Conservation (phyloP, 495 filamentous ascomycete genomes). For the Hyaloscypha hepaticicola region DNA sequence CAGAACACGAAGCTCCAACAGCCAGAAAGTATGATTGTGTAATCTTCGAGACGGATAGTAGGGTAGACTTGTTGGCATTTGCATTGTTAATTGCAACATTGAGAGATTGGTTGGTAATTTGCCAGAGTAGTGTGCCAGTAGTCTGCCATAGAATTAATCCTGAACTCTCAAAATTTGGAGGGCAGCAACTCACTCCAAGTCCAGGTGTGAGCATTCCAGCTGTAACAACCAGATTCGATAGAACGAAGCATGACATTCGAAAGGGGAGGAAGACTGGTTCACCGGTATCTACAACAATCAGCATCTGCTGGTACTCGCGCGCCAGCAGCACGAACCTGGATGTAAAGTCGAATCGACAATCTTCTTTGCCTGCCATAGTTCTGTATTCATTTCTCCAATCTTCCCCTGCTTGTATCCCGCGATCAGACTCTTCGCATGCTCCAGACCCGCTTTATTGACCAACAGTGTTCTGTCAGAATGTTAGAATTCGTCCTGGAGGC, state of each 20-base stretch:
- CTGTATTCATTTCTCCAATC: conserved; percentile 75
- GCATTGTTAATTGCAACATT: conserved; percentile 97
- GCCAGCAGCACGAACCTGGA: conserved; percentile 59
- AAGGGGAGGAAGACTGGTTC: conserved; percentile 90
- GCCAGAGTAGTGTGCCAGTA: conserved; percentile 87
- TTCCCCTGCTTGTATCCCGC: conserved; percentile 79
- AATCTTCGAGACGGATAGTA: conserved; percentile 75
- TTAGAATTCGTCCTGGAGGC: conserved; percentile 7
- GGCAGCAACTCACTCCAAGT: conserved; percentile 52
- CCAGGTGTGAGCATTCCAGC: conserved; percentile 95
- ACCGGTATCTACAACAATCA: conserved; percentile 69
- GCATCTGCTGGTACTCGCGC: neutral
- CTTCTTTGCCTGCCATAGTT: conserved; percentile 95
- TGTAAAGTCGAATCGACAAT: conserved; percentile 94
- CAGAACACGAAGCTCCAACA: conserved; percentile 87
- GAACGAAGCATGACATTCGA: conserved; percentile 93
- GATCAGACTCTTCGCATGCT: conserved; percentile 76
- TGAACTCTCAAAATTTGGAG: conserved; percentile 20
- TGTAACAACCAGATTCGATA: conserved; percentile 94
- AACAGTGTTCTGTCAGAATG: conserved; percentile 65
- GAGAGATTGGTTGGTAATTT: conserved; percentile 94
- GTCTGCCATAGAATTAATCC: conserved; percentile 51
- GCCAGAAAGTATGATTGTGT: conserved; percentile 88
- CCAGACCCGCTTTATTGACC: conserved; percentile 70
- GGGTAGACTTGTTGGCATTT: conserved; percentile 95